Conservation (phyloP, 2,329 filamentous ascomycete species). For the Byssothecium circinans region DNA sequence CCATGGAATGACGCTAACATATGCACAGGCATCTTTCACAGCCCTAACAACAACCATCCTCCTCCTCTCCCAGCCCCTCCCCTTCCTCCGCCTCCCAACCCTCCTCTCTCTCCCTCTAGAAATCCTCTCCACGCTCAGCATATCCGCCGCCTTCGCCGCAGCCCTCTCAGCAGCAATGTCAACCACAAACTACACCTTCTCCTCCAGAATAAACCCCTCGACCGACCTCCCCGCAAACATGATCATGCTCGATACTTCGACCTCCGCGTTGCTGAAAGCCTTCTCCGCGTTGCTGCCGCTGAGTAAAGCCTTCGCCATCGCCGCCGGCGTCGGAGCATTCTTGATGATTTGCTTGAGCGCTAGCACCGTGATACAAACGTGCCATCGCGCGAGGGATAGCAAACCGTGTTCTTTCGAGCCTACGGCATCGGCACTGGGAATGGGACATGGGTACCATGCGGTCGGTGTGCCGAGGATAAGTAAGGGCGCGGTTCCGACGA, state of each 20-base stretch:
- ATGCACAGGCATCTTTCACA: conserved; percentile 22
- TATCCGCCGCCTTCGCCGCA: conserved; percentile 24
- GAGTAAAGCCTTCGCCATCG: conserved; percentile 22
- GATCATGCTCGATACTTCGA: conserved; percentile 13
- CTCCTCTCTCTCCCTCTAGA: conserved; percentile 26
- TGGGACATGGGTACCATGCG: conserved; percentile 27
- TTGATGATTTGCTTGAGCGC: conserved; percentile 21
- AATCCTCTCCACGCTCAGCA: conserved; percentile 24
- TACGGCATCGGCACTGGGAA: conserved; percentile 32
- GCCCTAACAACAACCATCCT: conserved; percentile 20
- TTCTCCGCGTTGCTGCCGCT: conserved; percentile 26
- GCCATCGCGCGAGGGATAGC: conserved; percentile 14
- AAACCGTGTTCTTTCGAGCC: conserved; percentile 35
- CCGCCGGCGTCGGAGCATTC: conserved; percentile 20
- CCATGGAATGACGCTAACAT: too few species aligned
- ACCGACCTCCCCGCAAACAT: conserved; percentile 3
- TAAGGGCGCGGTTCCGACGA: conserved; percentile 22
- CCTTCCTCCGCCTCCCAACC: conserved; percentile 20
- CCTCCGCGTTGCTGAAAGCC: conserved; percentile 17
- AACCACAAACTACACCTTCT: conserved; percentile 14
- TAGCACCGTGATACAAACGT: conserved; percentile 17
- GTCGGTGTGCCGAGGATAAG: conserved; percentile 12
- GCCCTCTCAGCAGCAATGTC: conserved; percentile 19
- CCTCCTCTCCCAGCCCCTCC: conserved; percentile 18
- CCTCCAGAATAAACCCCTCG: background rate